Base-by-base conservation (phyloP, 352 stramenopile species). In the Phytophthora citrophthora region DNA sequence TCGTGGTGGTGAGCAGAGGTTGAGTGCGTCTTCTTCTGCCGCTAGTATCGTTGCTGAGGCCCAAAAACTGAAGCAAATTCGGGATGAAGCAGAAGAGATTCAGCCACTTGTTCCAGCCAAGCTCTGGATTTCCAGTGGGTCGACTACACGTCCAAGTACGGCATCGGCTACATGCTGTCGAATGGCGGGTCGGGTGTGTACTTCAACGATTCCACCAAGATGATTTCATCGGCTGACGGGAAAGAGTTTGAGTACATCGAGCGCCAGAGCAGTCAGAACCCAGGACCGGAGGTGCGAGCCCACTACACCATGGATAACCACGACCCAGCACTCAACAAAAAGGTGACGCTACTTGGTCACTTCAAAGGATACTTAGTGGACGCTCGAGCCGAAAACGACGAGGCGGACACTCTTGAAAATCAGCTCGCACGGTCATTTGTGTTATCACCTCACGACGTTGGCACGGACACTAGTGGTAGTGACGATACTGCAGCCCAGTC, bases 131-230 rank as follows among this genome's bases (percentile, higher is more conserved):
- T 90, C 89, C 85, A 97, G 47, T 99, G 98, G 81, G 97, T 99
- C 7, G 97, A 99, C 71, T 99, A 99, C 77, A 99, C 97, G 5
- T 96, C 86, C 71, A 99, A 99, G 77, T 99, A 99, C 75, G 97
- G 97, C 50, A 91, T 99, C 54, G 97, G 97, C 48, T 99, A 99
- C 72, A 83, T 99, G 46, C 86, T 99, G 9, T 98, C 95, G 49
- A 97, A 98, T 80, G 96, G 96, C 43, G 93, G 74, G 29, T 88
- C 91, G 0, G 94, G 97, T 48, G 97, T 99, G 7, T 99, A 99
- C 72, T 99, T 99, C 62, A 99, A 99, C 70, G 97, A 99, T 76
- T 98, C 96, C 13, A 99, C 97, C 11, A 99, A 99, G 72, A 96
- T 98, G 29, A 90, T 99, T 43, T 76, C 97, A 8, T 92, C 95